A percentile compares a stretch with the other conserved stretches of the same genome.
Conservation (phyloP, 345 rosid genomes). For the Dipteronia dyeriana region DNA sequence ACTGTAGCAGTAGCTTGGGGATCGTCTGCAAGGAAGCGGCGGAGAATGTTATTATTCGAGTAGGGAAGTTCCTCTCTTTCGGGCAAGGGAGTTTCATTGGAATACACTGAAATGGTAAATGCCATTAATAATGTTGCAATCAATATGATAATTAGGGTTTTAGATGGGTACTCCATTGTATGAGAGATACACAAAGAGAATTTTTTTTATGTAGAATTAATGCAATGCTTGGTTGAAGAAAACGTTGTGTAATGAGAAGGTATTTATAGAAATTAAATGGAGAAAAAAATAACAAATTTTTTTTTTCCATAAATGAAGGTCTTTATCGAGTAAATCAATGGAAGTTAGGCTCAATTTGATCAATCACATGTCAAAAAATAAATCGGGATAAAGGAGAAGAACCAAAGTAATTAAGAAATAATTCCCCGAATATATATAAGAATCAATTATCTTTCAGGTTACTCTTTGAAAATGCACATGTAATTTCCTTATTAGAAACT, state of each 20-base stretch:
- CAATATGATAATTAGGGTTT: neutral
- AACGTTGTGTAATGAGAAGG: neutral
- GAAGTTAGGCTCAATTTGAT: constrained; percentile 16
- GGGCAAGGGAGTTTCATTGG: neutral
- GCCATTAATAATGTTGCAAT: neutral
- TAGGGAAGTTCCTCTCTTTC: neutral
- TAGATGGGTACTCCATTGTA: too few species aligned
- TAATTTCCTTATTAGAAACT: constrained; percentile 2
- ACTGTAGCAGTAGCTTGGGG: neutral
- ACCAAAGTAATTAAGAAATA: neutral
- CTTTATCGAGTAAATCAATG: neutral
- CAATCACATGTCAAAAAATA: neutral
- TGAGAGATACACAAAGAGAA: neutral
- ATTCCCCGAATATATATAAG: too few species aligned
- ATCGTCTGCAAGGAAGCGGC: constrained; percentile 18
- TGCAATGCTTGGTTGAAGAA: neutral
- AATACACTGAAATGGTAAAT: neutral
- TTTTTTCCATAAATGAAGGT: neutral
- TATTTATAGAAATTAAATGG: neutral
- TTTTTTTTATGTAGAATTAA: too few species aligned
- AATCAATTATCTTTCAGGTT: neutral
- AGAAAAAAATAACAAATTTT: neutral
- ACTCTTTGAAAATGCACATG: neutral
- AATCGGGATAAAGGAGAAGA: neutral
- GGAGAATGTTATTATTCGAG: neutral